Evolutionary conservation across 1,139 yeast species (phyloP).

Genomic region (Saccharomyces hybrid): DNA sequence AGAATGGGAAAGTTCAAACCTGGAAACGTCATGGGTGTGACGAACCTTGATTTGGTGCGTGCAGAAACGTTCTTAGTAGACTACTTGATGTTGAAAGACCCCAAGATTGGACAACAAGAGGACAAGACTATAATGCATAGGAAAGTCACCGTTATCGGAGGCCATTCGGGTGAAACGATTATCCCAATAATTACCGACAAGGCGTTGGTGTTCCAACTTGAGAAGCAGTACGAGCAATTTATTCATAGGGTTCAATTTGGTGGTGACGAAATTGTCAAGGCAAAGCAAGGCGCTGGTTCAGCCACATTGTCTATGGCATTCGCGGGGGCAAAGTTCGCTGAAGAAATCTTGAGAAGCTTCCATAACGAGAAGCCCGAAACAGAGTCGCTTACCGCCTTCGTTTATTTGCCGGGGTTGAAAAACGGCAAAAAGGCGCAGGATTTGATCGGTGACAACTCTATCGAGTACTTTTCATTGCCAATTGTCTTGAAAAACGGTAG

Average conservation of each 20-base stretch:
- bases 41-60: slow-evolving; percentile 63
- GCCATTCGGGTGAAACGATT: slow-evolving; percentile 72
- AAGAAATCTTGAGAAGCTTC: slow-evolving; percentile 23
- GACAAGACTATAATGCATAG: slow-evolving; percentile 37
- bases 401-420: slow-evolving; percentile 47
- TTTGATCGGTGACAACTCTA: slow-evolving; percentile 26
- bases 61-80: slow-evolving; percentile 58
- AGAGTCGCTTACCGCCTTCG: slow-evolving; percentile 36
- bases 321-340: slow-evolving; percentile 63
- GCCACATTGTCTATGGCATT: slow-evolving; percentile 75
- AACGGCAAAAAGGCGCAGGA: slow-evolving; percentile 43
- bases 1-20: slow-evolving; percentile 46
- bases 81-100: slow-evolving; percentile 15
- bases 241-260: slow-evolving; percentile 64
- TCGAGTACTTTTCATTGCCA: slow-evolving; percentile 59
- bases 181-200: slow-evolving; percentile 43
- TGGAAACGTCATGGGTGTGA: slow-evolving; percentile 60
- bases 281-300: slow-evolving; percentile 69
- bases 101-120: slow-evolving; percentile 8
- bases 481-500: slow-evolving; percentile 46
- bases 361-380: slow-evolving; percentile 11
- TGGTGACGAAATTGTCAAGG: slow-evolving; percentile 74
- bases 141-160: slow-evolving; percentile 58
- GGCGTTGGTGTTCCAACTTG: slow-evolving; percentile 10
- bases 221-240: slow-evolving; percentile 39